These are phyloP conservation scores for Psilocybe mexicana DNA, from an alignment of 1,284 basidiomycete genomes.

Conservation along the genomic window DNA sequence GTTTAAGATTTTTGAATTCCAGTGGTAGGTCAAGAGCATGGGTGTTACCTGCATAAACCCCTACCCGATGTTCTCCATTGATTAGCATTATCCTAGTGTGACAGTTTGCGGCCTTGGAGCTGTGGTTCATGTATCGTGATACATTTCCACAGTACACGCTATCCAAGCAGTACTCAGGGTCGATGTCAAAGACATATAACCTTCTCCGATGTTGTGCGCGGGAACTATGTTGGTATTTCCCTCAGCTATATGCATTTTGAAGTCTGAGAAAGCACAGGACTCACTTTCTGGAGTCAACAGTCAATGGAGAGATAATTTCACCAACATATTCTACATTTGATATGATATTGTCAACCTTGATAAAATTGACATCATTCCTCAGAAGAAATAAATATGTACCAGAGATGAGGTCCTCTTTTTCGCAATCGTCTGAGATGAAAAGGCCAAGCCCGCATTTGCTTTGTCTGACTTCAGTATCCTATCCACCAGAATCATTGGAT, in stretches of 20 bases:
- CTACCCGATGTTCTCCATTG: constrained; percentile 60
- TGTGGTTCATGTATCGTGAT: constrained; percentile 62
- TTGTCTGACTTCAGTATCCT: constrained; percentile 43
- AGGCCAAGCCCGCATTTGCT: constrained; percentile 52
- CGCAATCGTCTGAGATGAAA: constrained; percentile 43
- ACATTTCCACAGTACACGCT: constrained; percentile 53
- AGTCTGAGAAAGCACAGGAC: constrained; percentile 13
- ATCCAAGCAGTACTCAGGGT: constrained; percentile 46
- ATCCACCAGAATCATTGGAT: too few relatives aligned
- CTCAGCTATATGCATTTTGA: neutral
- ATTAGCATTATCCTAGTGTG: constrained; percentile 46
- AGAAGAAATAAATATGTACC: constrained; percentile 28
- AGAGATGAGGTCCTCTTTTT: constrained; percentile 44
- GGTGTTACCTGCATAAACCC: constrained; percentile 51
- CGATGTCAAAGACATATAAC: constrained; percentile 60
- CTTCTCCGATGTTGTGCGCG: constrained; percentile 41
- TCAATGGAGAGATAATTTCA: constrained; percentile 46
- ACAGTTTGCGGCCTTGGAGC: constrained; percentile 39
- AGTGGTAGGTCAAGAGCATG: neutral
- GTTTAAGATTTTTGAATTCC: neutral
- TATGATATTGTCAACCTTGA: neutral
- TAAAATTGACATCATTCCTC: too few relatives aligned
- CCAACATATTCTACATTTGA: constrained; percentile 52
- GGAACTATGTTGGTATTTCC: neutral
- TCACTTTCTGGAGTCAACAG: constrained; percentile 46